phyloP scores from a whole-genome alignment of 2,329 filamentous ascomycete genomes.

The Aspergillus phoenicis region DNA sequence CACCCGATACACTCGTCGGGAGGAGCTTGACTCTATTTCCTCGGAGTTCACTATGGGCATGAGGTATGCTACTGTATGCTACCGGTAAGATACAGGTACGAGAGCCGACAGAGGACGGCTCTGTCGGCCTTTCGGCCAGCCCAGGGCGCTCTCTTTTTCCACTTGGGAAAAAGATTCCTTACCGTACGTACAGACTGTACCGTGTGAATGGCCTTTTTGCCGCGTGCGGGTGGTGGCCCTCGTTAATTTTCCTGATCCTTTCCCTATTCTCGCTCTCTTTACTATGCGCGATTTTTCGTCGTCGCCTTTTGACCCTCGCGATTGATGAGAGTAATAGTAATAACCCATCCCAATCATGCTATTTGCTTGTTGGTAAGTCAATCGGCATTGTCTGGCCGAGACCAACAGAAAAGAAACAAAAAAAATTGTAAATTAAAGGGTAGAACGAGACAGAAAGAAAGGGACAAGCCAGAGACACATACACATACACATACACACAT shows the following conservation, averaged over 20 bases:
- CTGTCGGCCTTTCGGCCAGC: neutral
- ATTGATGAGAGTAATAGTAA: conserved; percentile 18
- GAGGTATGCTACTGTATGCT: neutral
- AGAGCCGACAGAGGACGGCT: neutral
- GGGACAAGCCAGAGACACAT: neutral
- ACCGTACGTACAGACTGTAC: conserved; percentile 19
- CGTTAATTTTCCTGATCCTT: conserved; percentile 25
- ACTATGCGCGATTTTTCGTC: conserved; percentile 33
- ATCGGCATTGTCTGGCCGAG: neutral
- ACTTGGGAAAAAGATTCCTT: conserved; percentile 1
- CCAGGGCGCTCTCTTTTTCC: neutral
- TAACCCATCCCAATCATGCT: conserved; percentile 9
- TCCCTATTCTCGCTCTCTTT: conserved; percentile 13
- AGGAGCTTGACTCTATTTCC: neutral
- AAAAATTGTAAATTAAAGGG: too few relatives aligned
- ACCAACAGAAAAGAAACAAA: neutral
- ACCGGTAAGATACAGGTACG: neutral
- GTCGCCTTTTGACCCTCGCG: conserved; percentile 13
- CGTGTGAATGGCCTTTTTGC: conserved; percentile 19
- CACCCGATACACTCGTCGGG: neutral
- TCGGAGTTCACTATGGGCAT: neutral
- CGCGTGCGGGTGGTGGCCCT: conserved; percentile 25
- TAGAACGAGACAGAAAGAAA: neutral
- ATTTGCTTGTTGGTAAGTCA: neutral
- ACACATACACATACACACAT: neutral